Evolutionary conservation across 2,329 filamentous ascomycete species (phyloP).

Genomic region (Aspergillaceae sp.): DNA sequence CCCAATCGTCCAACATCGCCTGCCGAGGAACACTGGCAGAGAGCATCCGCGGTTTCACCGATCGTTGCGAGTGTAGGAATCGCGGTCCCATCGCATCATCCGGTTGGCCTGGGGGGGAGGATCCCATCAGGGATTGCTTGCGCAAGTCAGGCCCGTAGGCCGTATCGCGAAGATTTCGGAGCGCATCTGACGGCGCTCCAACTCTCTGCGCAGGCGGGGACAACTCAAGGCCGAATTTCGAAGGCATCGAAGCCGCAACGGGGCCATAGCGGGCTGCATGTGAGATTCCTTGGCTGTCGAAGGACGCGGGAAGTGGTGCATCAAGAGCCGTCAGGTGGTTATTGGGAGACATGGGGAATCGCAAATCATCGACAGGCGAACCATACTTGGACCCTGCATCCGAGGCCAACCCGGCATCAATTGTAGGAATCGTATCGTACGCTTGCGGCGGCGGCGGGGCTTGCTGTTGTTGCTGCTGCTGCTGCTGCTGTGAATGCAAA

Average conservation of each 20-base stretch:
- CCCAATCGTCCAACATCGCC: conserved; percentile 48
- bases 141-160: conserved; percentile 64
- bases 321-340: conserved; percentile 81
- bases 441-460: conserved; percentile 3
- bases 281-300: conserved; percentile 92
- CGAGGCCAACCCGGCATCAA: conserved; percentile 52
- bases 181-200: conserved; percentile 56
- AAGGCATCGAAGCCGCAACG: conserved; percentile 85
- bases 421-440: conserved; percentile 46
- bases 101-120: conserved; percentile 52
- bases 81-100: conserved; percentile 60
- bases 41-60: conserved; percentile 48
- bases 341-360: conserved; percentile 71
- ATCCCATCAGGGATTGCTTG: conserved; percentile 48
- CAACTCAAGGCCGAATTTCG: conserved; percentile 74
- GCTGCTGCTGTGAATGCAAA: conserved; percentile 35
- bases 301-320: conserved; percentile 84
- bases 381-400: conserved; percentile 61
- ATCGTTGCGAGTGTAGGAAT: conserved; percentile 58
- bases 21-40: conserved; percentile 53
- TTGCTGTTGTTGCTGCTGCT: conserved; percentile 26
- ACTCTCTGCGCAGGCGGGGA: conserved; percentile 60
- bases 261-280: conserved; percentile 83
- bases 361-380: conserved; percentile 69
- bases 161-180: conserved; percentile 54